phyloP scores from a whole-genome alignment of 352 stramenopile genomes.

The Phytophthora sp. region DNA sequence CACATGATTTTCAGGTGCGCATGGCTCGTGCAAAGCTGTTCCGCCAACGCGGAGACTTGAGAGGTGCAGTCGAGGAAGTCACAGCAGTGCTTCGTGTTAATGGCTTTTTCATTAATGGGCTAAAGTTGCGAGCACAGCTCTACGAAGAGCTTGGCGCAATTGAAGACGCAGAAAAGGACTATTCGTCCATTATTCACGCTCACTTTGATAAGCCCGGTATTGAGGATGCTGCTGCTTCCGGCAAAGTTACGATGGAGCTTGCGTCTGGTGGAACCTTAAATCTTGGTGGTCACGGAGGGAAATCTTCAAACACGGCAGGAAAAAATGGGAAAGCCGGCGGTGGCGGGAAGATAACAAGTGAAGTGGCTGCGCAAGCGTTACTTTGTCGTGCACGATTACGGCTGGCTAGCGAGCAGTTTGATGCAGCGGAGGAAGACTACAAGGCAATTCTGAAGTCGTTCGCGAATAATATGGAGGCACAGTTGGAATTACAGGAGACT shows the following conservation, averaged over 20 bases:
- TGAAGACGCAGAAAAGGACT: slow-evolving; percentile 56
- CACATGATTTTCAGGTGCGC: slow-evolving; percentile 62
- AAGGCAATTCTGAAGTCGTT: slow-evolving; percentile 59
- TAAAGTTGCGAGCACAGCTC: slow-evolving; percentile 67
- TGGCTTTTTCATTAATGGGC: slow-evolving; percentile 75
- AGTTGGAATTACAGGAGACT: slow-evolving; percentile 73
- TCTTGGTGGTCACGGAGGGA: slow-evolving; percentile 13
- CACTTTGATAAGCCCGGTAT: slow-evolving; percentile 53
- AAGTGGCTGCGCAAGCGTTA: slow-evolving; percentile 57
- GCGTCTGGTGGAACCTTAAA: slow-evolving; percentile 31
- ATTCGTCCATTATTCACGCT: slow-evolving; percentile 73
- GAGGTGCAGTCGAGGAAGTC: slow-evolving; percentile 56
- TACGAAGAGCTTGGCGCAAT: slow-evolving; percentile 48
- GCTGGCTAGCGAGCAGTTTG: slow-evolving; percentile 53
- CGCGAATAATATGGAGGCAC: slow-evolving; percentile 80
- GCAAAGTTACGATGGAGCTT: slow-evolving; percentile 37
- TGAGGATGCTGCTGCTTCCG: slow-evolving; percentile 15
- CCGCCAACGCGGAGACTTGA: slow-evolving; percentile 46
- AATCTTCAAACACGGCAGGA: slow-evolving; percentile 2
- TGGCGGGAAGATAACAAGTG: slow-evolving; percentile 55
- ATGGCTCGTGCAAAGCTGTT: slow-evolving; percentile 64
- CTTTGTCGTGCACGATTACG: slow-evolving; percentile 60
- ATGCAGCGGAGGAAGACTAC: slow-evolving; percentile 70
- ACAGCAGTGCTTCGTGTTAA: slow-evolving; percentile 60
- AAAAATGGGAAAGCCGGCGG: slow-evolving; percentile 23